Conservation (phyloP, 2,329 filamentous ascomycete genomes). For the Rutstroemia sp. region DNA sequence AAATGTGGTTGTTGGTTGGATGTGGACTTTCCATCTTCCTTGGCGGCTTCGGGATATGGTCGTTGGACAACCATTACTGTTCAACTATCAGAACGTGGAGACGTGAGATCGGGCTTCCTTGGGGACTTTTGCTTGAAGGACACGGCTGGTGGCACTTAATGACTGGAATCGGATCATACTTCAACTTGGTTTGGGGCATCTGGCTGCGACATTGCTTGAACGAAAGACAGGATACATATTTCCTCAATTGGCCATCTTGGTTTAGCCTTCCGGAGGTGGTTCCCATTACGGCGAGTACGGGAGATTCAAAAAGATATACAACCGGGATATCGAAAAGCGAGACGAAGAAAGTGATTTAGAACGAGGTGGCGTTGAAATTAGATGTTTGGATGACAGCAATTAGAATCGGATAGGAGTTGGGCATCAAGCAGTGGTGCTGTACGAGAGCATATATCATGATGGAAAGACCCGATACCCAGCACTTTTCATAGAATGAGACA, state of each 20-base stretch:
- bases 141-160: constrained; percentile 73
- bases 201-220: constrained; percentile 66
- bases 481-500: neutral
- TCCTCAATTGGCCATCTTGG: constrained; percentile 54
- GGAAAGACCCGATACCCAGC: constrained; percentile 5
- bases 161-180: constrained; percentile 64
- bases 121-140: constrained; percentile 64
- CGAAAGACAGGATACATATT: constrained; percentile 56
- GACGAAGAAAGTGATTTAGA: constrained; percentile 21
- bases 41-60: constrained; percentile 61
- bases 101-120: constrained; percentile 56
- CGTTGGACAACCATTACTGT: constrained; percentile 58
- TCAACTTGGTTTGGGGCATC: constrained; percentile 65
- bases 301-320: constrained; percentile 7
- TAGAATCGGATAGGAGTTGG: neutral
- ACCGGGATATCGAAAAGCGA: constrained; percentile 16
- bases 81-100: constrained; percentile 40
- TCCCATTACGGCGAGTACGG: constrained; percentile 10
- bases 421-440: neutral
- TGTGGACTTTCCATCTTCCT: constrained; percentile 56
- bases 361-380: neutral
- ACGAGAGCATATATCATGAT: neutral
- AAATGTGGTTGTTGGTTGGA: constrained; percentile 62
- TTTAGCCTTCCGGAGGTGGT: constrained; percentile 35
- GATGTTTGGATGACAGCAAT: neutral